Conservation (phyloP, 2,329 filamentous ascomycete species). For the Parascedosporium putredinis region DNA sequence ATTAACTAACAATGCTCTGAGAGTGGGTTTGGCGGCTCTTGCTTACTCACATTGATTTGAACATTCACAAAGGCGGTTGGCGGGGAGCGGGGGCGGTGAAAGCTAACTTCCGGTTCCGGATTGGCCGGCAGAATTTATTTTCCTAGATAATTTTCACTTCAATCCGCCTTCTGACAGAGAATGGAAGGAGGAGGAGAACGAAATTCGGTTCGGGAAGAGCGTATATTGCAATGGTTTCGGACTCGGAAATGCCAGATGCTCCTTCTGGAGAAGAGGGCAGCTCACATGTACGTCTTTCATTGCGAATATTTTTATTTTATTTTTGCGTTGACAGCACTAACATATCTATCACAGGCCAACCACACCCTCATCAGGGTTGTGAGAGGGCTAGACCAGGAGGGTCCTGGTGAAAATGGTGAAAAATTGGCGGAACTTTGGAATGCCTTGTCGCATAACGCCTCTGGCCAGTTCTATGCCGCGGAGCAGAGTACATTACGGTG, state of each 20-base stretch:
- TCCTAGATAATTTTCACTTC: background rate
- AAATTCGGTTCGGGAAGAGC: background rate
- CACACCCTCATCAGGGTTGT: conserved; percentile 39
- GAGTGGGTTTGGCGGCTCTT: too few relatives aligned
- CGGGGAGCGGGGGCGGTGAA: conserved; percentile 8
- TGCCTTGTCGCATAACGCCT: conserved; percentile 30
- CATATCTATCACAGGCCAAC: conserved; percentile 10
- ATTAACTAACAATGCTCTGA: too few relatives aligned
- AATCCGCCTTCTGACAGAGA: background rate
- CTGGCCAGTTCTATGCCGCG: conserved; percentile 36
- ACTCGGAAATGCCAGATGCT: conserved; percentile 6
- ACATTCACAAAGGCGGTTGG: too few relatives aligned
- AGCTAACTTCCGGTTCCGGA: background rate
- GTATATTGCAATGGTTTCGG: conserved; percentile 2
- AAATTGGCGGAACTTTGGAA: conserved; percentile 40
- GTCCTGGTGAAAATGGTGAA: conserved; percentile 30
- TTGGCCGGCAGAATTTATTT: background rate
- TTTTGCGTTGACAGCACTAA: too few relatives aligned
- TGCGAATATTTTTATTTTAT: too few relatives aligned
- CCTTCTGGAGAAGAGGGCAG: background rate
- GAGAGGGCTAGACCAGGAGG: conserved; percentile 43
- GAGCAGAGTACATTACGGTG: conserved; percentile 51
- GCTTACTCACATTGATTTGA: too few relatives aligned
- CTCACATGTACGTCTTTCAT: background rate
- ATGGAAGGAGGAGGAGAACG: background rate